Evolutionary conservation across 352 stramenopile species (phyloP).

Genomic region (Phytophthora cajani): DNA sequence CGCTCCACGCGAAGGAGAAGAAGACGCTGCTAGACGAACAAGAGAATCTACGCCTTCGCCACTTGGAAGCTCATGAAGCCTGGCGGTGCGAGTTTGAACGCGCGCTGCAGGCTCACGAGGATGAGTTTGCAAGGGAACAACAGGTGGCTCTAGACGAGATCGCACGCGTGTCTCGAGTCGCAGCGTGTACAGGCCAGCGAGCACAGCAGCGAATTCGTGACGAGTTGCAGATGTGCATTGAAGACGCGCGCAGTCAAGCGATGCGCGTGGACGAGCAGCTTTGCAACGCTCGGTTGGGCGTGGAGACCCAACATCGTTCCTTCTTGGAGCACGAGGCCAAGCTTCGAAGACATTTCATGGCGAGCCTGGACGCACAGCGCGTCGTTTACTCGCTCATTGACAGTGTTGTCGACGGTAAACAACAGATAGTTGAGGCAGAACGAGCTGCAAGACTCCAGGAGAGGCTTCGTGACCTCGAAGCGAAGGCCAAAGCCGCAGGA

Average conservation of each 20-base stretch:
- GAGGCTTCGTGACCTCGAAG: conserved; percentile 46
- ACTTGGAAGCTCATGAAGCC: conserved; percentile 33
- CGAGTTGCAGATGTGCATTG: conserved; percentile 48
- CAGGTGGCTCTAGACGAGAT: conserved; percentile 32
- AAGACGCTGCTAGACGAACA: conserved; percentile 23
- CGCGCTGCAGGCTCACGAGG: conserved; percentile 54
- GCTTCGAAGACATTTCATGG: conserved; percentile 18
- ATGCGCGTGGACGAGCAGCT: conserved; percentile 25
- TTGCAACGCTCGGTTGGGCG: conserved; percentile 10
- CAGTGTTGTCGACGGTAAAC: conserved; percentile 50
- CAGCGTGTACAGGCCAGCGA: conserved; percentile 6
- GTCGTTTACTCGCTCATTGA: conserved; percentile 53
- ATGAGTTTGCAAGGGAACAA: conserved; percentile 42
- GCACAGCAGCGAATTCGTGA: conserved; percentile 34
- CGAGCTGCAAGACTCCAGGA: conserved; percentile 22
- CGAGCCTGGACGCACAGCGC: conserved; percentile 23
- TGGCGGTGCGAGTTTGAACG: conserved; percentile 46
- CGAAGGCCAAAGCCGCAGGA: conserved; percentile 29
- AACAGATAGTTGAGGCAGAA: conserved; percentile 33
- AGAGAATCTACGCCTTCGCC: conserved; percentile 29
- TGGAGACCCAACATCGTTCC: conserved; percentile 22
- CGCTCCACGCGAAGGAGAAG: conserved; percentile 27
- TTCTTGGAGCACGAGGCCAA: conserved; percentile 27
- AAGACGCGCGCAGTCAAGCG: conserved; percentile 44
- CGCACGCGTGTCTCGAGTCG: conserved; percentile 18